Conservation (phyloP, 768 basidiomycete genomes). For the Asterophora parasitica region DNA sequence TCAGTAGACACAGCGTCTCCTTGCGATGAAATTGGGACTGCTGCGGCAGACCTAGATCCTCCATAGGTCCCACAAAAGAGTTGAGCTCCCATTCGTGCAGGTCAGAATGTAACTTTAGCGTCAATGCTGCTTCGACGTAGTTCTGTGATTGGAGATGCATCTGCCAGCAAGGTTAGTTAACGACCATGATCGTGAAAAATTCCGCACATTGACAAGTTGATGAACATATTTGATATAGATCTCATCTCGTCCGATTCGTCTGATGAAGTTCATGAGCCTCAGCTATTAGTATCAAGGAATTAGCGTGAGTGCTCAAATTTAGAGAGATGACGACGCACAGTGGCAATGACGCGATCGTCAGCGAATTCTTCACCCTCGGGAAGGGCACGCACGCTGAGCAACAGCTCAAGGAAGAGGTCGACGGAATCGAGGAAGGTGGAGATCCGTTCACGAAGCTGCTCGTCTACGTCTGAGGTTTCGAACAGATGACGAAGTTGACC, state of each 20-base stretch:
- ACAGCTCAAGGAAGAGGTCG: slow-evolving; percentile 86
- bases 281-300: slow-evolving; percentile 39
- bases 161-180: slow-evolving; percentile 33
- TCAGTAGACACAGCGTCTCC: slow-evolving; percentile 85
- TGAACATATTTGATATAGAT: slow-evolving; percentile 97
- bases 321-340: slow-evolving; percentile 40
- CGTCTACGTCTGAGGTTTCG: slow-evolving; percentile 77
- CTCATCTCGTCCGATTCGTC: slow-evolving; percentile 85
- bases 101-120: slow-evolving; percentile 90
- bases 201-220: slow-evolving; percentile 80
- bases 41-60: slow-evolving; percentile 83
- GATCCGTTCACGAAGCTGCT: slow-evolving; percentile 71
- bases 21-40: slow-evolving; percentile 94
- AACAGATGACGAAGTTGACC: slow-evolving; percentile 87
- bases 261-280: slow-evolving; percentile 90
- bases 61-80: slow-evolving; percentile 79
- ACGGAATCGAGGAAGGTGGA: slow-evolving; percentile 83
- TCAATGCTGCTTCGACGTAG: slow-evolving; percentile 89
- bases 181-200: slow-evolving; percentile 7
- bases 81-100: slow-evolving; percentile 87
- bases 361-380: slow-evolving; percentile 93
- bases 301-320: slow-evolving; percentile 7
- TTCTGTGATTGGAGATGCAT: slow-evolving; percentile 88
- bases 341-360: slow-evolving; percentile 92
- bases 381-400: slow-evolving; percentile 81